phyloP scores from a whole-genome alignment of 2,329 filamentous ascomycete species.

The Penicillium vulpinum region DNA sequence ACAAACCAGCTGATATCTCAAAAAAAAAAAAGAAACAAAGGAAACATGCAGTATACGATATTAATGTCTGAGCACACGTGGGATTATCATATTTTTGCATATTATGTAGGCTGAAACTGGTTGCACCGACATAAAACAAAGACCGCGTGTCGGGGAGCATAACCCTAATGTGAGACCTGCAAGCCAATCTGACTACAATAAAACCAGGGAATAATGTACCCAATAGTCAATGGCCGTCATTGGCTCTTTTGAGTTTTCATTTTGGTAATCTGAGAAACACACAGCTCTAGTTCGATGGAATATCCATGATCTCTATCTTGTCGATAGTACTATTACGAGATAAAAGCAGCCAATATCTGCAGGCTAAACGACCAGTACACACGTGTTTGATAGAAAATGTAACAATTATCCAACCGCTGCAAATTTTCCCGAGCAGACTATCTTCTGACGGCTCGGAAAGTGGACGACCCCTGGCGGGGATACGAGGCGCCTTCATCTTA shows the following conservation, averaged over 20 bases:
- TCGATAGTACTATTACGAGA: neutral
- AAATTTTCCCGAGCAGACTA: neutral
- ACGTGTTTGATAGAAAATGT: neutral
- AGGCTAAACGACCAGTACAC: neutral
- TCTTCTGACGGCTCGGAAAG: neutral
- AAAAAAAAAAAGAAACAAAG: neutral
- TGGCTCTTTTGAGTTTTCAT: neutral
- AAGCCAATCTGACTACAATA: slow-evolving; percentile 1
- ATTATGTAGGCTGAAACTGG: neutral
- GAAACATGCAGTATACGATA: neutral
- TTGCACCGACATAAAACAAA: neutral
- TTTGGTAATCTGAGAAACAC: slow-evolving; percentile 3
- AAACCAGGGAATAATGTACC: neutral
- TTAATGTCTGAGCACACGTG: neutral
- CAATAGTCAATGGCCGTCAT: neutral
- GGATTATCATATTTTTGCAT: slow-evolving; percentile 2
- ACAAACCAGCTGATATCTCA: neutral
- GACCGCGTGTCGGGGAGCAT: slow-evolving; percentile 1
- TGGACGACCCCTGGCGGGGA: neutral
- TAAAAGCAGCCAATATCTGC: neutral
- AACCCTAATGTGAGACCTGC: neutral
- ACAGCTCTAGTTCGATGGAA: neutral
- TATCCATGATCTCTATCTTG: neutral
- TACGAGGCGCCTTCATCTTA: neutral
- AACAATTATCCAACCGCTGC: neutral